A percentile compares a stretch with the other conserved stretches of the same genome.
These are phyloP conservation scores for Boletus mariae DNA, from an alignment of 1,284 basidiomycete species.

Conservation along the genomic window DNA sequence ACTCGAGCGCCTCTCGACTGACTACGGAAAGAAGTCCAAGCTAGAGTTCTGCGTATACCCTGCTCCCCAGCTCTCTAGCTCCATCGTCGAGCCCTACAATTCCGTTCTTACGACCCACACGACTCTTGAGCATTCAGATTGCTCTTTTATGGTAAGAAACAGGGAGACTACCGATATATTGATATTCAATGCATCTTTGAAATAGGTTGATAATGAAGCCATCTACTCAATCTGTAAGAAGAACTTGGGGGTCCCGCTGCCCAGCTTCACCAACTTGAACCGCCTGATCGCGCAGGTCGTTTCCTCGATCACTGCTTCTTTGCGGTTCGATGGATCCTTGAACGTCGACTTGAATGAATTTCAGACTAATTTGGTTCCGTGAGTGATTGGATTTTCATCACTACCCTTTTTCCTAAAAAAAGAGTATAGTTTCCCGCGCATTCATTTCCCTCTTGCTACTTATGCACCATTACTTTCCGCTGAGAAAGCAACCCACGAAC, in stretches of 20 bases:
- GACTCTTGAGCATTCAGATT: conserved; percentile 98
- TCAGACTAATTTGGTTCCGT: conserved; percentile 97
- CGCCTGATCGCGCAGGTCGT: conserved; percentile 97
- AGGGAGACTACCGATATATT: not conserved
- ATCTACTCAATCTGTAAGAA: conserved; percentile 99
- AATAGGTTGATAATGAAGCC: conserved; percentile 90
- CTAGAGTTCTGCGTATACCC: conserved; percentile 99
- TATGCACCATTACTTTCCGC: conserved; percentile 93
- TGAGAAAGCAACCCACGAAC: conserved; percentile 89
- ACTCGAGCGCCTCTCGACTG: conserved; percentile 91
- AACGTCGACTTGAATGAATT: conserved; percentile 99
- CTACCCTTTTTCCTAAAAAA: conserved; percentile 2
- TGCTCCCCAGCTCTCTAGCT: conserved; percentile 90
- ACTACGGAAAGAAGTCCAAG: conserved; percentile 99
- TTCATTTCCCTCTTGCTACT: conserved; percentile 97
- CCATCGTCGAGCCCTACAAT: conserved; percentile 99
- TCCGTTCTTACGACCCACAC: conserved; percentile 98
- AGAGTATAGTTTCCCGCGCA: conserved; percentile 80
- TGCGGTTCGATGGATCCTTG: conserved; percentile 96
- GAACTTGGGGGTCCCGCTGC: conserved; percentile 83
- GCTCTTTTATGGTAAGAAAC: conserved; percentile 86
- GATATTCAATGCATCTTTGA: conserved; percentile 3
- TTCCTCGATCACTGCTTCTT: conserved; percentile 94
- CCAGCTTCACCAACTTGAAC: conserved; percentile 95
- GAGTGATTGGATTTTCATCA: conserved; percentile 33